Evolutionary conservation across 2,329 filamentous ascomycete species (phyloP).

Genomic region (Colletotrichum phormii): DNA sequence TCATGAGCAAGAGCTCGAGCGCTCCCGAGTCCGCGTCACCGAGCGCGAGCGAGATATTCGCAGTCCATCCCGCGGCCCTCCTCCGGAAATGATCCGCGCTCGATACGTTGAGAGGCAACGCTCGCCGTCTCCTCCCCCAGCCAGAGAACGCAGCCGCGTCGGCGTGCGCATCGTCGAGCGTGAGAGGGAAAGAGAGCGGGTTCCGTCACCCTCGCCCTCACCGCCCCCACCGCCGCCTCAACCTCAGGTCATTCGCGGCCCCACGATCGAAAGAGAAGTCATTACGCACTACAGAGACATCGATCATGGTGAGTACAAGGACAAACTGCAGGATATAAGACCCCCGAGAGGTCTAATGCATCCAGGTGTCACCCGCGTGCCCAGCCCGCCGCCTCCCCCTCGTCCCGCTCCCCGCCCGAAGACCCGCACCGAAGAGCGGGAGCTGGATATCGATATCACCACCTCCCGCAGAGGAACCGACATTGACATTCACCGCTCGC

Average conservation of each 20-base stretch:
- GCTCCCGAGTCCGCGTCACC: constrained; percentile 52
- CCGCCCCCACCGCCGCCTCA: constrained; percentile 69
- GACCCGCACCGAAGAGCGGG: constrained; percentile 58
- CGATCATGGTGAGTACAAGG: constrained; percentile 76
- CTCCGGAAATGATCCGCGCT: constrained; percentile 48
- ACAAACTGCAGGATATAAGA: background rate
- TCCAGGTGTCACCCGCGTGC: constrained; percentile 60
- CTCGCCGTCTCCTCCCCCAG: constrained; percentile 47
- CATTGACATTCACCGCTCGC: constrained; percentile 63
- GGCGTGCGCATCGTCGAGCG: constrained; percentile 59
- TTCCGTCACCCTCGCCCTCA: constrained; percentile 59
- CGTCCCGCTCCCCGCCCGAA: constrained; percentile 59
- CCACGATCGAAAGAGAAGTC: constrained; percentile 87
- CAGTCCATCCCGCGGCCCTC: constrained; percentile 51
- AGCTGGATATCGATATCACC: constrained; percentile 73
- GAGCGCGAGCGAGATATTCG: constrained; percentile 51
- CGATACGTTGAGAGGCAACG: constrained; percentile 55
- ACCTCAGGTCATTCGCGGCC: constrained; percentile 76
- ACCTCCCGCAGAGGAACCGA: constrained; percentile 66
- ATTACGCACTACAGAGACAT: constrained; percentile 90
- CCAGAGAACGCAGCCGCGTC: constrained; percentile 33
- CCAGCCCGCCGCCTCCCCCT: constrained; percentile 61
- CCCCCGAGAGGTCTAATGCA: constrained; percentile 11
- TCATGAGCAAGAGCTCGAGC: constrained; percentile 45
- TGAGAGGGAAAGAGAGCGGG: constrained; percentile 54